Evolutionary conservation across 805 yeast genomes (phyloP), one percentile per base, ranked within the genome.

Genomic region (Ogataea pilisensis): DNA sequence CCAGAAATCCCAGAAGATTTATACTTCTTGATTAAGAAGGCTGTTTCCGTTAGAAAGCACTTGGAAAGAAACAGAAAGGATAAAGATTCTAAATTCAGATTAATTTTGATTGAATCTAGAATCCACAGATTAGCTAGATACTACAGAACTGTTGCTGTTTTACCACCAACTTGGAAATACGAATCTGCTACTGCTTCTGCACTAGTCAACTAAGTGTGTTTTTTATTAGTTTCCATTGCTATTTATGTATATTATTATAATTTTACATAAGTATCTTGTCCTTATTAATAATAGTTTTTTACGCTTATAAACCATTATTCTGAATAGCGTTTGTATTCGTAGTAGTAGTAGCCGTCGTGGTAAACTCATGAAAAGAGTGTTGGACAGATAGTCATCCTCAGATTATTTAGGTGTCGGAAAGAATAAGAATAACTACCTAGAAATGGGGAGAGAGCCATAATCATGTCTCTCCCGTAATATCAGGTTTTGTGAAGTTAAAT

Each of bases 101-200:
- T 93, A 70, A 93, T 93, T 93, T 85, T 93, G 75, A 90, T 93
- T 74, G 99, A 93, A 81, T 91, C 98, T 58, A 90, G 99, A 89
- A 93, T 93, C 80, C 99, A 93, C 95, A 91, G 99, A 85, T 86
- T 93, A 72, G 96, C 99, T 63, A 87, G 99, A 81, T 93, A 93
- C 95, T 93, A 93, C 96, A 91, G 96, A 88, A 87, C 96, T 65
- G 96, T 88, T 65, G 80, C 95, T 68, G 98, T 93, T 66, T 84
- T 93, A 70, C 99, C 99, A 65, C 98, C 99, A 72, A 90, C 85
- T 93, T 93, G 99, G 99, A 93, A 93, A 81, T 93, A 86, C 95
- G 99, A 93, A 82, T 91, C 99, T 62, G 96, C 99, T 70, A 93
- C 99, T 69, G 99, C 99, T 70, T 93, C 99, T 66, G 95, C 99